Base-by-base conservation (phyloP, 176 grass and related monocot species). In the Bonia amplexicaulis region DNA sequence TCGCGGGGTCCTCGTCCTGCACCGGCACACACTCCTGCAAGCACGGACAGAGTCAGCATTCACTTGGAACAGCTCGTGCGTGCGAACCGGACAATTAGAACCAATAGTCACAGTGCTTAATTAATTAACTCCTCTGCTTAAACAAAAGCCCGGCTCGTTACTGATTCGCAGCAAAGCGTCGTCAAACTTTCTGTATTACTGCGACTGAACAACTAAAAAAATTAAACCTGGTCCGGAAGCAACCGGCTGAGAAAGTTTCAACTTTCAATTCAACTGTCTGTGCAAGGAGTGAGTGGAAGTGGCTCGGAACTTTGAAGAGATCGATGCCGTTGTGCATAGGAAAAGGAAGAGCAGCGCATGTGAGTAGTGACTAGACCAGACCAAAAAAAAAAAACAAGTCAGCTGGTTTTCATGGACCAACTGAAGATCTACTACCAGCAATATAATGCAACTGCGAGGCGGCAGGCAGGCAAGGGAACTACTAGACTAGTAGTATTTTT, bases 11-110 rank as follows among this genome's bases (percentile, higher is more conserved):
- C 27, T 81, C 82, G 26, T 93, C 95, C 62, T 85, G 35, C 25
- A 85, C 91, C 6, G 91, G 84, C 63, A 73, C 90, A 69, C 88
- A 92, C 54, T 91, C 93, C 96, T 98, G 89, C 71, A 26, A 5
- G 9, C 47, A 10, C 16, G 2, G 0, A 1, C 60, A 11, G 10
- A 71, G 16, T 23, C 15, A 6, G 27, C 8, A 11, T 2, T 25
- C 26, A 49, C 40, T 44, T 3, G 55, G 25, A 64, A 61, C n/a
- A 25, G 1, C 2, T 19, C 8, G 6, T 9, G 14, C 8, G 6
- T 9, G 14, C 25, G 20, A 25, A 25, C 6, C 9, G 6, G 60
- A 49, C 42, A 37, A 53, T 22, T 29, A 35, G 27, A 67, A 37
- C 19, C 37, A 42, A 12, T 3, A 6, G 5, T 35, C 16, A 11